These are phyloP conservation scores for Streptanthus diversifolius DNA, from an alignment of 345 rosid genomes.

Conservation along the genomic window DNA sequence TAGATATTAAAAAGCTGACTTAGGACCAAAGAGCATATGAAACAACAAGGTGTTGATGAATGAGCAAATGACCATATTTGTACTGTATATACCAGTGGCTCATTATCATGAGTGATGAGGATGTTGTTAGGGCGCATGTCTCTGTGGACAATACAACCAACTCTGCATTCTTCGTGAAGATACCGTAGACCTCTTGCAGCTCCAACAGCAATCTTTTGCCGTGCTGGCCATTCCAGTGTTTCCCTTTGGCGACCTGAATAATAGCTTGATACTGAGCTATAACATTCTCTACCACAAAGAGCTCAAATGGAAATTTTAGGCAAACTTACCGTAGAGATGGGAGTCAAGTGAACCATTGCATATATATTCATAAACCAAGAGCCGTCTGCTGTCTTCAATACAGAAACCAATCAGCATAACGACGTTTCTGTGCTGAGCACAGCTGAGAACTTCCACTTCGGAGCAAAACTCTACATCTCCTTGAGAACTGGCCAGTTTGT, in stretches of 20 bases:
- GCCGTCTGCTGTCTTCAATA: slow-evolving; percentile 87
- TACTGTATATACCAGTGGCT: slow-evolving; percentile 66
- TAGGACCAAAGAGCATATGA: slow-evolving; percentile 7
- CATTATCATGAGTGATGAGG: slow-evolving; percentile 96
- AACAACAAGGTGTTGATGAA: not conserved
- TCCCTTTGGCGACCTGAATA: slow-evolving; percentile 61
- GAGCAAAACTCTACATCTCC: slow-evolving; percentile 99
- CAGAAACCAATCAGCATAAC: slow-evolving; percentile 98
- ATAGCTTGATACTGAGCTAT: slow-evolving; percentile 1
- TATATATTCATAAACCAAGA: slow-evolving; percentile 93
- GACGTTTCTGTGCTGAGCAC: slow-evolving; percentile 98
- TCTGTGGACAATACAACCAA: slow-evolving; percentile 98
- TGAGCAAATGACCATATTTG: not conserved
- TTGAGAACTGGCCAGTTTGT: slow-evolving; percentile 96
- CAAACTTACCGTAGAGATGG: slow-evolving; percentile 77
- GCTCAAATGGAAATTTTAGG: not conserved
- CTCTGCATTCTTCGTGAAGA: slow-evolving; percentile 99
- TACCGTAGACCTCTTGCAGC: slow-evolving; percentile 98
- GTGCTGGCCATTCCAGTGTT: slow-evolving; percentile 81
- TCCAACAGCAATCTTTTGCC: slow-evolving; percentile 95
- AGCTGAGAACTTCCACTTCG: slow-evolving; percentile 96
- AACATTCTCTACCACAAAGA: slow-evolving; percentile 8
- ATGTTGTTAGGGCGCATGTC: slow-evolving; percentile 99
- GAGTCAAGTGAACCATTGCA: slow-evolving; percentile 97
- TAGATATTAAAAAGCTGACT: not conserved